Conservation (phyloP, 2,329 filamentous ascomycete genomes). For the Phaeosphaeria sp. region DNA sequence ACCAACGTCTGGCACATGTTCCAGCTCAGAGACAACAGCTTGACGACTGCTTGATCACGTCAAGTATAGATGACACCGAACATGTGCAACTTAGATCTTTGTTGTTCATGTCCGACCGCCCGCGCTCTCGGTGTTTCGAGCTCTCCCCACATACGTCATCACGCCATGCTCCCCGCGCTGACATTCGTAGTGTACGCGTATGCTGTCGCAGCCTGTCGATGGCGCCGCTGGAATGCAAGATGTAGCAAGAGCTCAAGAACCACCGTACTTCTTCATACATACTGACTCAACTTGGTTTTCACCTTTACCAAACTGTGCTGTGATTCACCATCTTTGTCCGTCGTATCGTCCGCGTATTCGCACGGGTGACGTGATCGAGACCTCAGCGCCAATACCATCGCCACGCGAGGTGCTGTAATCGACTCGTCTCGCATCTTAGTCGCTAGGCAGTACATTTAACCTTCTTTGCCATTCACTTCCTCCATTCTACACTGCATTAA, state of each 20-base stretch:
- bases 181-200: slow-evolving; percentile 13
- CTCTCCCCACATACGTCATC: slow-evolving; percentile 3
- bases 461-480: slow-evolving; percentile 9
- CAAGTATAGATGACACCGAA: background rate
- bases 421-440: slow-evolving; percentile 26
- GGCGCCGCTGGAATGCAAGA: slow-evolving; percentile 8
- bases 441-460: slow-evolving; percentile 13
- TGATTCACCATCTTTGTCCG: slow-evolving; percentile 12
- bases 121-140: background rate
- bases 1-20: background rate
- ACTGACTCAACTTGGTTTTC: background rate
- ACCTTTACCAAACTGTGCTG: background rate
- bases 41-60: background rate
- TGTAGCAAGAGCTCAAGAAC: background rate
- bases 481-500: slow-evolving; percentile 11
- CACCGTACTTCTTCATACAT: background rate
- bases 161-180: slow-evolving; percentile 5
- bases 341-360: slow-evolving; percentile 9
- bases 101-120: background rate
- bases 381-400: slow-evolving; percentile 15
- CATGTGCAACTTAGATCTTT: background rate
- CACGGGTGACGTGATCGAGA: slow-evolving; percentile 5
- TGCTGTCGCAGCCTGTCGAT: slow-evolving; percentile 17
- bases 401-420: slow-evolving; percentile 40
- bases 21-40: background rate